These are phyloP conservation scores for Acacia confusa DNA, from an alignment of 306 rosid species.

Conservation along the genomic window DNA sequence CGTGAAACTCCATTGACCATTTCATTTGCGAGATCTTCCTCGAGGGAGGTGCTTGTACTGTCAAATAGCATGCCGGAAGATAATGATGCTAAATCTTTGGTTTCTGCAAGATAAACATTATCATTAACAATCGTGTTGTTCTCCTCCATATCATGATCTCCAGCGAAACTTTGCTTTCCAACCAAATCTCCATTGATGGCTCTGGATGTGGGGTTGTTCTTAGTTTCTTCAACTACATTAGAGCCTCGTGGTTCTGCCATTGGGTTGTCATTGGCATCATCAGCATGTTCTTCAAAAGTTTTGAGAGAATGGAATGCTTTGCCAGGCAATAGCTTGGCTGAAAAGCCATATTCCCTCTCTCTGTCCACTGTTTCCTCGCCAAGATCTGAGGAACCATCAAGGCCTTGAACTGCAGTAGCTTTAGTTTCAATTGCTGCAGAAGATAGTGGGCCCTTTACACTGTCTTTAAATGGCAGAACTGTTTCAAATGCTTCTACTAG, in stretches of 20 bases:
- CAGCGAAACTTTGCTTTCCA: conserved; percentile 26
- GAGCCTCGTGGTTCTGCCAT: conserved; percentile 31
- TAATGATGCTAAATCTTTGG: conserved; percentile 31
- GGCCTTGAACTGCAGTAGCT: conserved; percentile 40
- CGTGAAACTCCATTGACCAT: conserved; percentile 34
- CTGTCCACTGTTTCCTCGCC: conserved; percentile 26
- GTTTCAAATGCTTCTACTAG: conserved; percentile 85
- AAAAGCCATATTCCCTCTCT: background rate
- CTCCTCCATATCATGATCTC: conserved; percentile 26
- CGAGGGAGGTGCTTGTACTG: conserved; percentile 30
- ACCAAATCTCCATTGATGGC: conserved; percentile 29
- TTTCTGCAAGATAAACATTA: conserved; percentile 30
- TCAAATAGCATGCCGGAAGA: conserved; percentile 34
- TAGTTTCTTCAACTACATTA: conserved; percentile 27
- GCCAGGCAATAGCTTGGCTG: conserved; percentile 30
- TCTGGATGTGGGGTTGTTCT: conserved; percentile 25
- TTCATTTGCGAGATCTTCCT: conserved; percentile 40
- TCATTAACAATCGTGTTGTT: conserved; percentile 20
- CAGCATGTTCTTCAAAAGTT: conserved; percentile 26
- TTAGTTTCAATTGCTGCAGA: conserved; percentile 28
- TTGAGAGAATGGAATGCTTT: conserved; percentile 30
- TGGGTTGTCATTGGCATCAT: conserved; percentile 21
- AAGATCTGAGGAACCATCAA: conserved; percentile 24
- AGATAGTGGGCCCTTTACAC: conserved; percentile 36
- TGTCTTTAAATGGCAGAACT: conserved; percentile 57